phyloP scores from a whole-genome alignment of 225 moss, liverwort and hornwort species.

The Lunularia cruciata region DNA sequence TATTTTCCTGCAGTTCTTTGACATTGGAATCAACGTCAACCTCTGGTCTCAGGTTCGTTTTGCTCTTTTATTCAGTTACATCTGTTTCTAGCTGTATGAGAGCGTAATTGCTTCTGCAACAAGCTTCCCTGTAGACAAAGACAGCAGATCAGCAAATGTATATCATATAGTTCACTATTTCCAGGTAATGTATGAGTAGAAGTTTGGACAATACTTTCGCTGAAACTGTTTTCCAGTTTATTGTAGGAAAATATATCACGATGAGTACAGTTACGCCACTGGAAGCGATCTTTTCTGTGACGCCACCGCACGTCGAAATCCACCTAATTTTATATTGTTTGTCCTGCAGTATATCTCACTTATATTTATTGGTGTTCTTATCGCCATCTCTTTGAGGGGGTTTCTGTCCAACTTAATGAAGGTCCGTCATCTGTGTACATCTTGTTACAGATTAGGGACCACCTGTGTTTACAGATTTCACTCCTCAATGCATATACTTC shows the following conservation, averaged over 20 bases:
- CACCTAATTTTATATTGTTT: not conserved
- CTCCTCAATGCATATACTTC: no score
- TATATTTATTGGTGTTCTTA: slow-evolving; percentile 63
- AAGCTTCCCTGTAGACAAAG: not conserved
- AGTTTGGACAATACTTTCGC: no score
- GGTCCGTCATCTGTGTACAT: no score
- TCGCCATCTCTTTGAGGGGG: slow-evolving; percentile 57
- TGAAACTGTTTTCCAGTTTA: no score
- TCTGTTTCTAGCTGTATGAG: not conserved
- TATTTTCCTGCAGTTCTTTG: slow-evolving; percentile 52
- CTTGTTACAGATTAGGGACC: not conserved
- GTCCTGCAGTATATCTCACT: slow-evolving; percentile 59
- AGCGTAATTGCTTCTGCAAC: not conserved
- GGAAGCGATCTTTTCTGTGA: no score
- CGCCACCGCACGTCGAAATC: not conserved
- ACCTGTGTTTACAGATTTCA: no score
- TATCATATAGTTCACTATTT: no score
- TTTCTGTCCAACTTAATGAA: slow-evolving; percentile 69
- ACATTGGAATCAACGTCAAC: slow-evolving; percentile 53
- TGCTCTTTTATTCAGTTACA: not conserved
- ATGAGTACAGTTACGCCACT: no score
- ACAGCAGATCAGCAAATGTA: no score
- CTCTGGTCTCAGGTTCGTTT: slow-evolving; percentile 60
- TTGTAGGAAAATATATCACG: no score
- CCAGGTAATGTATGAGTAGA: no score